Conservation (phyloP, 2,329 filamentous ascomycete genomes). For the Cytospora piceicola region DNA sequence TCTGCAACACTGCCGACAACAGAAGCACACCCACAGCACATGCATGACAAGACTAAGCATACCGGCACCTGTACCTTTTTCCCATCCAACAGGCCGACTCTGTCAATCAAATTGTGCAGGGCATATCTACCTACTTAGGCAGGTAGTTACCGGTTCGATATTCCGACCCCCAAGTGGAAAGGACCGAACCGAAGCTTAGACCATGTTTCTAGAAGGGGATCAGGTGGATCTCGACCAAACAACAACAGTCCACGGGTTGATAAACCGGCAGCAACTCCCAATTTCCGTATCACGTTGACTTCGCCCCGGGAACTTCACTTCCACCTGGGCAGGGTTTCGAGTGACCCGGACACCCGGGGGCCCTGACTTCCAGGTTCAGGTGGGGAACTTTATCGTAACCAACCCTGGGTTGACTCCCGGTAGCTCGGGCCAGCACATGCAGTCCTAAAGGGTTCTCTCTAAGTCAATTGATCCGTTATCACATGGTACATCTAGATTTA, state of each 20-base stretch:
- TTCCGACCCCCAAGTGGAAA: neutral
- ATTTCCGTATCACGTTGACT: constrained; percentile 14
- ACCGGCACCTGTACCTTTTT: neutral
- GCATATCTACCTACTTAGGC: no score
- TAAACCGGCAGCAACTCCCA: constrained; percentile 1
- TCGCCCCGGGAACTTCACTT: neutral
- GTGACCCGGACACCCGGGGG: no score
- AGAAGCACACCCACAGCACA: neutral
- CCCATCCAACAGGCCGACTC: neutral
- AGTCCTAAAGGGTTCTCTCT: constrained; percentile 9
- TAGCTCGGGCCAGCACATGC: constrained; percentile 19
- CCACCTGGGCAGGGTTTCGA: neutral
- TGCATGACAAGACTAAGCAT: neutral
- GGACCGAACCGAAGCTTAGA: neutral
- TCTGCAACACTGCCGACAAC: neutral
- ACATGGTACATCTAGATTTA: no score
- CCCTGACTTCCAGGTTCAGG: neutral
- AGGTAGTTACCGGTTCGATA: no score
- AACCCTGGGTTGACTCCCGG: neutral
- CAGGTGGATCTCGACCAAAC: constrained; percentile 5
- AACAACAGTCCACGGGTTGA: no score
- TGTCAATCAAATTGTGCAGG: no score
- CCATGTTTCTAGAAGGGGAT: neutral
- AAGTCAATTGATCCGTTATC: no score
- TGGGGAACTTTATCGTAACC: neutral